phyloP scores from a whole-genome alignment of 805 yeast species.

The Teunomyces stri region DNA sequence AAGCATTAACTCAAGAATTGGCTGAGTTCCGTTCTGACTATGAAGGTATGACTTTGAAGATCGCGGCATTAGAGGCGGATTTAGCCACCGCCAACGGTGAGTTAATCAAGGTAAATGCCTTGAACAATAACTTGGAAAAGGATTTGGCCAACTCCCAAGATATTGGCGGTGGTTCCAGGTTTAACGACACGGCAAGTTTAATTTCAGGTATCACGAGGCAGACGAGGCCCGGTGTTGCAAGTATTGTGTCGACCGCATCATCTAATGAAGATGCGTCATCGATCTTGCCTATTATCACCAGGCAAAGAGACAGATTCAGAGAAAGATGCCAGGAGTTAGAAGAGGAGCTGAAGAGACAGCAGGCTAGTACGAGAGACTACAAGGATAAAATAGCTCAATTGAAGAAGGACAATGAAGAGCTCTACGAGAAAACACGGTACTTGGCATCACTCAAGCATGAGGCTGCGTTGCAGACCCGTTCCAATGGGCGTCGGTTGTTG shows the following conservation, averaged over 20 bases:
- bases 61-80: constrained; percentile 39
- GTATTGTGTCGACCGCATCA: constrained; percentile 10
- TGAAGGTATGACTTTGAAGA: constrained; percentile 42
- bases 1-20: constrained; percentile 66
- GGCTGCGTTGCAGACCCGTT: constrained; percentile 6
- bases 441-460: constrained; percentile 49
- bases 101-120: constrained; percentile 38
- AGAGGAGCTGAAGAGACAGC: constrained; percentile 66
- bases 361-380: constrained; percentile 52
- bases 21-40: constrained; percentile 63
- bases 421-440: constrained; percentile 76
- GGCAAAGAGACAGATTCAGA: constrained; percentile 92
- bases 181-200: constrained; percentile 63
- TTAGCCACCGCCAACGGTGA: constrained; percentile 35
- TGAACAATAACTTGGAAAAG: constrained; percentile 65
- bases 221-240: constrained; percentile 19
- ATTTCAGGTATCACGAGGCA: constrained; percentile 54
- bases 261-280: constrained; percentile 37
- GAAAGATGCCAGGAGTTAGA: constrained; percentile 81
- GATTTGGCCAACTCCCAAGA: constrained; percentile 66
- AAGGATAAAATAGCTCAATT: constrained; percentile 61
- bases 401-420: constrained; percentile 70
- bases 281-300: constrained; percentile 82
- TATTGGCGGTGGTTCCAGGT: constrained; percentile 35
- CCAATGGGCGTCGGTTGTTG: constrained; percentile 15